Evolutionary conservation across 2,329 filamentous ascomycete species (phyloP).

Genomic region (Ophiostoma sp.): DNA sequence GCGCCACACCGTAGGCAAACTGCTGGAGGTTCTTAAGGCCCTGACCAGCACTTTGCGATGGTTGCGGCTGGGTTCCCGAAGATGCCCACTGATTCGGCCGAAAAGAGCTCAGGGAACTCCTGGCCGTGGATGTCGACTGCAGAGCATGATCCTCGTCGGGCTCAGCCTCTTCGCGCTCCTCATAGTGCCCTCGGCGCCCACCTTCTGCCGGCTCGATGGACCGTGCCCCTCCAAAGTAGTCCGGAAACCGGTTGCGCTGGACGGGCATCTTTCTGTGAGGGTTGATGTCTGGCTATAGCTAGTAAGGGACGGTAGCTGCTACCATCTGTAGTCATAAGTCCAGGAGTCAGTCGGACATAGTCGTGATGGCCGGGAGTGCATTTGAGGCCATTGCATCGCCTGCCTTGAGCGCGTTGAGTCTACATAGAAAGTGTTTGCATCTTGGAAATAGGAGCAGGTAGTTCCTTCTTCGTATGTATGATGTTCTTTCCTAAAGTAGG

Average conservation of each 20-base stretch:
- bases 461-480: background rate
- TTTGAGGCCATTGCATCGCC: background rate
- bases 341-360: background rate
- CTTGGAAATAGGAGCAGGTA: background rate
- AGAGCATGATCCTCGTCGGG: background rate
- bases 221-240: conserved; percentile 20
- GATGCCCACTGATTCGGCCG: conserved; percentile 18
- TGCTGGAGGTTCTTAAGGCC: background rate
- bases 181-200: too few relatives aligned
- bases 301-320: background rate
- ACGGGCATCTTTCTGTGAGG: background rate
- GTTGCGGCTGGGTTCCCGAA: background rate
- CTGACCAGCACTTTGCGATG: background rate
- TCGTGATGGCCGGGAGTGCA: background rate
- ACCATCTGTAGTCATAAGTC: background rate
- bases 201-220: conserved; percentile 3
- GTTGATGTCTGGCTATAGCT: too few relatives aligned
- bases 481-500: background rate
- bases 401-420: background rate
- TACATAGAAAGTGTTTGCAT: background rate
- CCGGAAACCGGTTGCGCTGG: conserved; percentile 15
- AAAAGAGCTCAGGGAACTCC: background rate
- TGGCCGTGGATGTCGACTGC: background rate
- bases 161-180: background rate
- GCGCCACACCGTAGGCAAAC: conserved; percentile 4